These are phyloP conservation scores for Microbotryum lychnidis-dioicae DNA, from an alignment of 1,284 basidiomycete genomes.

Conservation along the genomic window DNA sequence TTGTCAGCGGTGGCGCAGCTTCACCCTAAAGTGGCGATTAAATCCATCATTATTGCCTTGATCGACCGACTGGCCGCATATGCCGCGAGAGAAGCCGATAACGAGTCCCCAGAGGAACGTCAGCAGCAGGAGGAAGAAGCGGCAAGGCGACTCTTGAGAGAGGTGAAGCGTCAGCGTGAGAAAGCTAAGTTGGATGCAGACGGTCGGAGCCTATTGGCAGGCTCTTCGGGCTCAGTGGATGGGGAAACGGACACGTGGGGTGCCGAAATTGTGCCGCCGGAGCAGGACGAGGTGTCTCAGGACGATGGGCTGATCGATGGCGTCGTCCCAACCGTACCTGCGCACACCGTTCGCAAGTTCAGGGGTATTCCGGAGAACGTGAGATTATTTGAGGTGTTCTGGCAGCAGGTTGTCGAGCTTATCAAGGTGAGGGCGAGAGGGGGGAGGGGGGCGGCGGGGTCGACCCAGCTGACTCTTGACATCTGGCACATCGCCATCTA, in stretches of 20 bases:
- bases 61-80: constrained; percentile 92
- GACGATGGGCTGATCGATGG: constrained; percentile 29
- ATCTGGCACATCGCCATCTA: constrained; percentile 37
- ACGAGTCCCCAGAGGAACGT: constrained; percentile 82
- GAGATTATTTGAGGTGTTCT: constrained; percentile 89
- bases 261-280: constrained; percentile 9
- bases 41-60: constrained; percentile 87
- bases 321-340: not conserved
- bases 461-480: not conserved
- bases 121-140: constrained; percentile 84
- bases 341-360: constrained; percentile 57
- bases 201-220: constrained; percentile 45
- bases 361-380: constrained; percentile 87
- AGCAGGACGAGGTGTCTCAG: constrained; percentile 16
- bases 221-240: constrained; percentile 45
- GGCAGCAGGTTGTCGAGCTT: constrained; percentile 93
- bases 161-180: constrained; percentile 58
- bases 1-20: constrained; percentile 85
- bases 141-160: constrained; percentile 70
- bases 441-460: too few relatives aligned
- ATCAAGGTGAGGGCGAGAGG: constrained; percentile 89
- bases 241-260: constrained; percentile 27
- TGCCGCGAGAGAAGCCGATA: constrained; percentile 86
- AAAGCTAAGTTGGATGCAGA: constrained; percentile 33
- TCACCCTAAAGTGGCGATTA: constrained; percentile 93